Evolutionary conservation across 2,329 filamentous ascomycete genomes (phyloP), one percentile per base, ranked within the genome.

Genomic region (Trichoderma endophyticum): DNA sequence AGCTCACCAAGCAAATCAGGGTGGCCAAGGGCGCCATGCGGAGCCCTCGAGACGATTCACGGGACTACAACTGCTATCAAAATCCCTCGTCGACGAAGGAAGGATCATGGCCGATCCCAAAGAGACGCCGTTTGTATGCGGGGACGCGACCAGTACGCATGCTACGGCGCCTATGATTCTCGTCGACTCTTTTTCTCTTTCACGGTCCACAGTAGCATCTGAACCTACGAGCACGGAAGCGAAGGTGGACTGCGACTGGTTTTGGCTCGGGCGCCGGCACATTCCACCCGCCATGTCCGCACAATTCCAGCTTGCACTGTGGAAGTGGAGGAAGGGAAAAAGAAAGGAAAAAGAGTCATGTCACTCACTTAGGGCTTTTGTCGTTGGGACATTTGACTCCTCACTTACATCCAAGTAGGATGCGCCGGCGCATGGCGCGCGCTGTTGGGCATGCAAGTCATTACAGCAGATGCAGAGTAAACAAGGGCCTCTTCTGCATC

Each of bases 371-470:
- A 36, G 30, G 43, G 59, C 18, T 56, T 57, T 61, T 24, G 14
- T 34, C 18, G 26, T 30, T 60, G 36, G 36, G 12, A 24, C 28
- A 18, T 14, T 32, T 28, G 66, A 36, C 57, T 70, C 66, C 39
- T 70, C 66, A 62, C 66, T 61, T 36, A 62, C 66, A 62, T 14
- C 36, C 66, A 70, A 30, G 61, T 30, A 34, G 61, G 69, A 18
- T 71, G 61, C 56, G 30, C 26, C 48, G 56, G 54, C 70, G 69
- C 61, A 66, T 64, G 61, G 63, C 70, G 70, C 70, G 70, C 70
- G 64, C 63, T 59, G 63, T 62, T 60, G 57, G 30, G 48, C 39
- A 70, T 72, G 71, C 71, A 72, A 65, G 71, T 72, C 71, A 72
- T 72, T 67, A 70, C 66, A 65, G 43, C 70, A 68, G 64, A 60